phyloP scores from a whole-genome alignment of 2,329 filamentous ascomycete genomes.

The Aureobasidium mangrovei region DNA sequence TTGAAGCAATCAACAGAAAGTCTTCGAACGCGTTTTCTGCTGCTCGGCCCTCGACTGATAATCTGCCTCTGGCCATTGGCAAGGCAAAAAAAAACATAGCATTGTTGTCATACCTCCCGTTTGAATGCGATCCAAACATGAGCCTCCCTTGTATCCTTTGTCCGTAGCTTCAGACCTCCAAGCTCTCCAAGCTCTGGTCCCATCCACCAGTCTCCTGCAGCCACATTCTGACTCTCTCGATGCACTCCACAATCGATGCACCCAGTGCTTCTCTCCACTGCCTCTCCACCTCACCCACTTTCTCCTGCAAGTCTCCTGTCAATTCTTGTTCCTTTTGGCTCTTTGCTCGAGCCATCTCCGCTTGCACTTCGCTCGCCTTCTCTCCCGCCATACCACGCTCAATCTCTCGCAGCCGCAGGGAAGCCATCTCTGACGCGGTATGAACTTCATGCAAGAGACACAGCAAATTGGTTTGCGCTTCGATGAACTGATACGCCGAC shows the following conservation, averaged over 20 bases:
- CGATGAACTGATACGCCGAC: conserved; percentile 93
- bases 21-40: no score
- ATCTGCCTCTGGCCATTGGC: no score
- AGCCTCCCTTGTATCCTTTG: no score
- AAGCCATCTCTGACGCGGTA: conserved; percentile 63
- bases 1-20: no score
- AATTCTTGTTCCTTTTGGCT: conserved; percentile 60
- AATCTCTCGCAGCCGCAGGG: conserved; percentile 57
- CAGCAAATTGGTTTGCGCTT: conserved; percentile 82
- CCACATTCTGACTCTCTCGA: conserved; percentile 63
- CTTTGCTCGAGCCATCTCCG: conserved; percentile 49
- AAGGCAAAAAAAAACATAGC: no score
- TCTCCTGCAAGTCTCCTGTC: conserved; percentile 85
- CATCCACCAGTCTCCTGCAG: conserved; percentile 73
- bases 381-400: conserved; percentile 43
- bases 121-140: no score
- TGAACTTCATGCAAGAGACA: conserved; percentile 88
- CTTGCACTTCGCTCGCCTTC: conserved; percentile 32
- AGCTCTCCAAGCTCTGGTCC: conserved; percentile 55
- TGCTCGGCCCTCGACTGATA: no score
- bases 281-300: conserved; percentile 80
- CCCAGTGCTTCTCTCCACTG: conserved; percentile 88
- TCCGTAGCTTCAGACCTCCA: neutral
- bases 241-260: conserved; percentile 62
- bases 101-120: no score